A percentile compares a stretch with the other conserved stretches of the same genome.
Conservation (phyloP, 2,329 filamentous ascomycete species). For the Neodidymelliopsis sp. region DNA sequence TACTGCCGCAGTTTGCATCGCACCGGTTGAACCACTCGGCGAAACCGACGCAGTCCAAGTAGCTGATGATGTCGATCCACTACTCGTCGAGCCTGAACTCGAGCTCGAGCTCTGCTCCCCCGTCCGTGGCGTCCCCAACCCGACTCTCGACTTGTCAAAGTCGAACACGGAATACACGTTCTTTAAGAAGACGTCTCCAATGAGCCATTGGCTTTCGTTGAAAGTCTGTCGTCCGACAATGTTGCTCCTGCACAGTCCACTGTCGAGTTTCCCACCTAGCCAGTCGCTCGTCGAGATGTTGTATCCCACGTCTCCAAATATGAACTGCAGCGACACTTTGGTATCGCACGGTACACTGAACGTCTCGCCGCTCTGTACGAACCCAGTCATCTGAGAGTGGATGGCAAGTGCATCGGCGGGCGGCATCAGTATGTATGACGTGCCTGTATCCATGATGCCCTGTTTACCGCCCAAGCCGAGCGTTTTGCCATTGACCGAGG, state of each 20-base stretch:
- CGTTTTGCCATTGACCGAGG: constrained; percentile 66
- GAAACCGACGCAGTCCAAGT: not conserved
- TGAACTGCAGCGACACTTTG: constrained; percentile 66
- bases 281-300: constrained; percentile 75
- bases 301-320: constrained; percentile 73
- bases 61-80: constrained; percentile 7
- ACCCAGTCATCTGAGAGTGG: constrained; percentile 72
- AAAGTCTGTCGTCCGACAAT: constrained; percentile 77
- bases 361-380: constrained; percentile 63
- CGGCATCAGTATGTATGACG: constrained; percentile 79
- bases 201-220: constrained; percentile 70
- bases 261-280: constrained; percentile 58
- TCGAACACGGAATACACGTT: constrained; percentile 91
- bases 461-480: constrained; percentile 56
- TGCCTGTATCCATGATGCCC: constrained; percentile 85
- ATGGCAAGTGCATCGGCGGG: constrained; percentile 69
- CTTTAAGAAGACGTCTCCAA: constrained; percentile 86
- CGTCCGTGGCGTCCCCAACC: constrained; percentile 49
- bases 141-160: constrained; percentile 70
- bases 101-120: constrained; percentile 4
- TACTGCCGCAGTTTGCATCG: constrained; percentile 4
- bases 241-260: constrained; percentile 67
- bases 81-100: constrained; percentile 8
- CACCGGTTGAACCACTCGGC: not conserved
- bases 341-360: constrained; percentile 79